These are phyloP conservation scores for Raphanus hybrid DNA, from an alignment of 441 rosid genomes.

Conservation along the genomic window DNA sequence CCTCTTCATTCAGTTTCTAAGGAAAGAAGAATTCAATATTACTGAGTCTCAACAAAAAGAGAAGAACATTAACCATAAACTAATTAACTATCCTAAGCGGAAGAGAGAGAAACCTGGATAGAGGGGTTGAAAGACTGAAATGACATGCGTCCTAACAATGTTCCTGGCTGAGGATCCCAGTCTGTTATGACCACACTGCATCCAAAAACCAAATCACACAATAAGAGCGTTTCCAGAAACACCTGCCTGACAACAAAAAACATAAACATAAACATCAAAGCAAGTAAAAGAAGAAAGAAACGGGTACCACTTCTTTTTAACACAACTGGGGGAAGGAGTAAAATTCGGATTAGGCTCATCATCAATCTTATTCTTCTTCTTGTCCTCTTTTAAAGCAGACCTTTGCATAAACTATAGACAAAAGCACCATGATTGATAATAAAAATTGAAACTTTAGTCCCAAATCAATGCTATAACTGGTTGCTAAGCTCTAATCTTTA, in stretches of 20 bases:
- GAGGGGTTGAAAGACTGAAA: constrained; percentile 94
- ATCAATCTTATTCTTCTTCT: constrained; percentile 49
- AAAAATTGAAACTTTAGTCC: constrained; percentile 10
- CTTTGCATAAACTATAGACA: constrained; percentile 86
- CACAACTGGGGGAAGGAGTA: constrained; percentile 39
- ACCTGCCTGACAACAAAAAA: constrained; percentile 23
- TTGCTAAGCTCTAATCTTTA: not conserved
- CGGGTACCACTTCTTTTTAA: constrained; percentile 70
- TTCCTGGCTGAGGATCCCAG: constrained; percentile 93
- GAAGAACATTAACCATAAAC: not conserved
- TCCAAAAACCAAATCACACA: not conserved
- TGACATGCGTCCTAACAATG: constrained; percentile 83
- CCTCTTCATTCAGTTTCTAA: constrained; percentile 81
- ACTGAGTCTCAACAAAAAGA: not conserved
- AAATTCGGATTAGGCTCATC: constrained; percentile 54
- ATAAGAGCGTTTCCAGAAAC: not conserved
- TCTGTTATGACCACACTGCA: constrained; percentile 88
- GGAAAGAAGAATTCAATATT: constrained; percentile 32
- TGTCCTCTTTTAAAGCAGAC: constrained; percentile 66
- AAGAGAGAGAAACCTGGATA: constrained; percentile 73
- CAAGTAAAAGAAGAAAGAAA: not conserved
- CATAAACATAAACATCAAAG: constrained; percentile 50
- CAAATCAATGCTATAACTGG: constrained; percentile 11
- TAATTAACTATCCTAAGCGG: not conserved
- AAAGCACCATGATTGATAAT: not conserved